Evolutionary conservation across 2,329 filamentous ascomycete species (phyloP).

Genomic region (Aspergillus fumigatiaffinis): DNA sequence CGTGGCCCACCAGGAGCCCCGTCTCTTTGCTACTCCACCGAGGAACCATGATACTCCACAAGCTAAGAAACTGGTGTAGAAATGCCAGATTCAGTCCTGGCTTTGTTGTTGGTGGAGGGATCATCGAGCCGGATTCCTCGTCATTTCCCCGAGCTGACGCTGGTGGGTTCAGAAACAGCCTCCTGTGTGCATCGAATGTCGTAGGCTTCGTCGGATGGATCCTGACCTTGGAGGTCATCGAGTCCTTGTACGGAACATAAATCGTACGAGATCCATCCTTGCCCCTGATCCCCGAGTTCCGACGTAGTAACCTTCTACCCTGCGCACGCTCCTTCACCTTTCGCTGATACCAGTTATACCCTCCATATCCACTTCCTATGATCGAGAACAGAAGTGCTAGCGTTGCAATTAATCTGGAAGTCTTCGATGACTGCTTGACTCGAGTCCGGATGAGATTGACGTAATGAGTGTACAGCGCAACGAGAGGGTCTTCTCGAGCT

Average conservation of each 20-base stretch:
- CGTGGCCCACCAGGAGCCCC: slow-evolving; percentile 81
- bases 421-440: slow-evolving; percentile 63
- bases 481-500: slow-evolving; percentile 62
- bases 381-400: slow-evolving; percentile 74
- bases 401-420: slow-evolving; percentile 70
- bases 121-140: slow-evolving; percentile 55
- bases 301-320: slow-evolving; percentile 74
- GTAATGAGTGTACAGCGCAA: slow-evolving; percentile 55
- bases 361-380: slow-evolving; percentile 72
- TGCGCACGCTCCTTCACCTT: slow-evolving; percentile 75
- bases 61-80: slow-evolving; percentile 89
- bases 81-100: slow-evolving; percentile 94
- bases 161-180: slow-evolving; percentile 88
- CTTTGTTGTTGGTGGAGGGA: slow-evolving; percentile 86
- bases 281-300: slow-evolving; percentile 87
- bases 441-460: slow-evolving; percentile 46
- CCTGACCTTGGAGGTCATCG: slow-evolving; percentile 74
- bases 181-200: slow-evolving; percentile 92
- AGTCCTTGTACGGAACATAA: slow-evolving; percentile 85
- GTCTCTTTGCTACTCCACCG: slow-evolving; percentile 95
- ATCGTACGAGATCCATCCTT: slow-evolving; percentile 95
- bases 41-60: slow-evolving; percentile 97
- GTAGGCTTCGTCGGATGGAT: slow-evolving; percentile 86
- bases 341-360: slow-evolving; percentile 71
- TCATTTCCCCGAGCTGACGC: slow-evolving; percentile 73